Conservation (phyloP, 2,329 filamentous ascomycete species). For the Hortaea werneckii region DNA sequence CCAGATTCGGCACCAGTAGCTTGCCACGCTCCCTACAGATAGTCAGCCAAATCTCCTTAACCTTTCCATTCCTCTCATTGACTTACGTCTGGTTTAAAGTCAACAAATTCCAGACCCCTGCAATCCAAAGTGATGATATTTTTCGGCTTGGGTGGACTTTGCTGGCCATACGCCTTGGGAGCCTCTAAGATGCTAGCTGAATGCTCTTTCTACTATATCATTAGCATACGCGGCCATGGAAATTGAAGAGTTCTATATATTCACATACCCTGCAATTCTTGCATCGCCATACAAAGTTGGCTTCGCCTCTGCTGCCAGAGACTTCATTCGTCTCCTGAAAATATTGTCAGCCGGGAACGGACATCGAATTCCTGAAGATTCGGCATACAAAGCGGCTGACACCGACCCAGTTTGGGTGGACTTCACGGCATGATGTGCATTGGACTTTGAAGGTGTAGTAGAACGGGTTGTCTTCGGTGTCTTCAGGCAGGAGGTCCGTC, state of each 20-base stretch:
- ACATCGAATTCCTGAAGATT: background rate
- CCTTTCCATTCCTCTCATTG: constrained; percentile 17
- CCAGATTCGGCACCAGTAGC: constrained; percentile 70
- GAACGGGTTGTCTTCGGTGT: constrained; percentile 73
- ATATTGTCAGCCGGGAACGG: background rate
- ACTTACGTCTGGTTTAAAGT: constrained; percentile 76
- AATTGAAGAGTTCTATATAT: background rate
- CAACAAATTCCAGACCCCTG: constrained; percentile 80
- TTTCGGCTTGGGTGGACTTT: constrained; percentile 61
- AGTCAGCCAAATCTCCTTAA: constrained; percentile 1
- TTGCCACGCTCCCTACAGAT: constrained; percentile 70
- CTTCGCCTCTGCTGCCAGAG: constrained; percentile 85
- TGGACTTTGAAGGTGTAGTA: constrained; percentile 98
- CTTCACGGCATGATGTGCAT: constrained; percentile 94
- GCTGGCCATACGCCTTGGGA: constrained; percentile 60
- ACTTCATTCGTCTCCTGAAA: constrained; percentile 76
- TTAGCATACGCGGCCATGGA: background rate
- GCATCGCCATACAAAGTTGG: constrained; percentile 99
- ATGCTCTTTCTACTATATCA: constrained; percentile 56
- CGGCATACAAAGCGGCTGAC: constrained; percentile 75
- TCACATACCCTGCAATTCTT: constrained; percentile 77
- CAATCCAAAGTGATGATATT: constrained; percentile 89
- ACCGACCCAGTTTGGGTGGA: constrained; percentile 74
- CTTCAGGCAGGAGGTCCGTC: constrained; percentile 75
- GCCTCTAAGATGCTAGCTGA: constrained; percentile 72